Evolutionary conservation across 345 rosid species (phyloP).

Genomic region (Nephelium lappaceum): DNA sequence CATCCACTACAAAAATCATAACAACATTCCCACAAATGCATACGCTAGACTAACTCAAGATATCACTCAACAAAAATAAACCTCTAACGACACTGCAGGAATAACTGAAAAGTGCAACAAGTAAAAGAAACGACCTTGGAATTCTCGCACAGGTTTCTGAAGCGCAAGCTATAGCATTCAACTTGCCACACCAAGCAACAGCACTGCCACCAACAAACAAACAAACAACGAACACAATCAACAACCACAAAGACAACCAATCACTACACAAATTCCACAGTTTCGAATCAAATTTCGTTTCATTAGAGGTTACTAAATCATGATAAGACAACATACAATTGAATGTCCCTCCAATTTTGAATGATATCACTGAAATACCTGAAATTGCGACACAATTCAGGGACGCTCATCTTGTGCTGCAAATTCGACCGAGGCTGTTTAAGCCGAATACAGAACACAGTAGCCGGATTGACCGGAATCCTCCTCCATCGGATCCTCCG

Average conservation of each 20-base stretch:
- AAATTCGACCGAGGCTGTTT: constrained; percentile 86
- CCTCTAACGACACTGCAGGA: not conserved
- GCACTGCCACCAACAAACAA: constrained; percentile 49
- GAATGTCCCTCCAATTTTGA: not conserved
- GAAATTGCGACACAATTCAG: constrained; percentile 87
- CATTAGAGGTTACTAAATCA: not conserved
- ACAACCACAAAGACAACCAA: not conserved
- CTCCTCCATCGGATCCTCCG: constrained; percentile 72
- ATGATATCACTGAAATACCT: constrained; percentile 42
- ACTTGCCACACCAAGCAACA: constrained; percentile 98
- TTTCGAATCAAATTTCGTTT: not conserved
- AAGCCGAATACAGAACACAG: constrained; percentile 83
- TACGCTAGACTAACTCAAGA: not conserved
- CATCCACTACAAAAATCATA: not conserved
- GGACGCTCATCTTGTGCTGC: constrained; percentile 88
- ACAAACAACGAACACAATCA: not conserved
- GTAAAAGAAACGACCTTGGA: constrained; percentile 58
- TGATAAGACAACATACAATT: too few relatives aligned
- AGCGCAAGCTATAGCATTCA: constrained; percentile 99
- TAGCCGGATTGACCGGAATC: constrained; percentile 77
- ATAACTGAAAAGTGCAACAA: not conserved
- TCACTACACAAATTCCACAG: not conserved
- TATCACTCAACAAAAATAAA: not conserved
- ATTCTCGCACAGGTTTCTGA: constrained; percentile 98
- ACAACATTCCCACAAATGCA: not conserved